Percentiles rank a stretch among this genome's conserved stretches.
These are phyloP conservation scores for Naematelia aurantialba DNA, from an alignment of 768 basidiomycete genomes.

Conservation along the genomic window DNA sequence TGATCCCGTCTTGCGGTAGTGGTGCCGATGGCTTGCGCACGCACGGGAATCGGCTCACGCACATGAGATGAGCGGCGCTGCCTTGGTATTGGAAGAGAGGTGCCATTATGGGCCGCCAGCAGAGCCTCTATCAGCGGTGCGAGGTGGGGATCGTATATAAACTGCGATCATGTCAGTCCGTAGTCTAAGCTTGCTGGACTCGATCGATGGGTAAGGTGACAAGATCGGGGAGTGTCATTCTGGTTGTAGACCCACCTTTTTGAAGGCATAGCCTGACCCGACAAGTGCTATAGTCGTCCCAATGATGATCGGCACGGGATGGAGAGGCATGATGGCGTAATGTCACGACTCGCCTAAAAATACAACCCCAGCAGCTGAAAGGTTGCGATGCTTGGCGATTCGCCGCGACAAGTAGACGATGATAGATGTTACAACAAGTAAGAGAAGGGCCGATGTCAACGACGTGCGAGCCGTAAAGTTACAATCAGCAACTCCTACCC, in stretches of 20 bases:
- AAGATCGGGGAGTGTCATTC: neutral
- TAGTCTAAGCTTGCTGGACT: neutral
- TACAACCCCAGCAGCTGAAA: no score
- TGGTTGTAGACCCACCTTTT: constrained; percentile 30
- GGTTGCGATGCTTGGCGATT: no score
- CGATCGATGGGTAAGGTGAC: neutral
- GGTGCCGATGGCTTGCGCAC: neutral
- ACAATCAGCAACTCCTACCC: no score
- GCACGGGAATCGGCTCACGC: constrained; percentile 7
- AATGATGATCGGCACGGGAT: constrained; percentile 31
- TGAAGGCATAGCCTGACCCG: constrained; percentile 40
- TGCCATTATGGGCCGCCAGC: constrained; percentile 23
- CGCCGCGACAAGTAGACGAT: no score
- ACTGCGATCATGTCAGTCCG: constrained; percentile 13
- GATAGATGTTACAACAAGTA: no score
- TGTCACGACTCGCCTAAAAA: no score
- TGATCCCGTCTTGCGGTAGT: constrained; percentile 7
- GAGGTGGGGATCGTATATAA: constrained; percentile 41
- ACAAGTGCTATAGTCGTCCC: constrained; percentile 38
- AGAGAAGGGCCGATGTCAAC: no score
- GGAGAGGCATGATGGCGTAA: constrained; percentile 40
- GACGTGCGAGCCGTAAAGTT: no score
- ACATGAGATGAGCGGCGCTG: neutral
- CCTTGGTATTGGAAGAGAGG: neutral
- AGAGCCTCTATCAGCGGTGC: constrained; percentile 38